Evolutionary conservation across 2,329 filamentous ascomycete genomes (phyloP), one percentile per base, ranked within the genome.

Genomic region (Epichloe hybrida): DNA sequence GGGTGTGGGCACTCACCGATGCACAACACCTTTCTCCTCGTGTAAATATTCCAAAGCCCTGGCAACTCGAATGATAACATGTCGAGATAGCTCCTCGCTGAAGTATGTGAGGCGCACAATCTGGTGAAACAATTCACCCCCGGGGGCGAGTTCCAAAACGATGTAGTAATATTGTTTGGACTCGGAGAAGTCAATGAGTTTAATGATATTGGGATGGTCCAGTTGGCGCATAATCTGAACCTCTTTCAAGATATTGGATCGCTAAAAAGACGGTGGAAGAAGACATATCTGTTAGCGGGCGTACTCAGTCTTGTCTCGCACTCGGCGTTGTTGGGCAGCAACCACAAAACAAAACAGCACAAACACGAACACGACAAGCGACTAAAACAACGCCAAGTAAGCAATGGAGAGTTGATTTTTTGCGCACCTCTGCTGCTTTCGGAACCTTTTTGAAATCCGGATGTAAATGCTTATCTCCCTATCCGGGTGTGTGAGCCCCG

Each of bases 21-120:
- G 93, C 56, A 98, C 93, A 52, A 98, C 89, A 51, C 93, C 93
- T 57, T 84, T 88, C 60, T 93, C 88, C 64, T 97, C 93, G 60
- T 98, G 93, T 53, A 98, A 69, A 64, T 97, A 97, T 62, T 91
- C 84, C 50, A 98, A 74, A 13, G 93, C 91, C 59, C 94, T 82
- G n/a, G 93, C 93, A 15, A 98, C 93, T 64, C 97, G 91, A 4
- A 83, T 73, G 59, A 98, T 98, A 61, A 97, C 91, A 66, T 97
- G 93, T 57, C 93, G 79, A 49, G 90, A 94, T 1, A 98, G 75
- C 46, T 96, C 84, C 66, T 98, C 93, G 71, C 91, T 97, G 65
- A 98, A 98, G 67, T 97, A 98, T 13, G 93, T 98, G 65, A 98
- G 80, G 58, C 91, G 86, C 48, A 98, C 93, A 59, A 98, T 97